Percentiles rank a stretch among this genome's conserved stretches.
phyloP scores from a whole-genome alignment of 148 eudicot genomes.

The Tetragonia tetragonoides region DNA sequence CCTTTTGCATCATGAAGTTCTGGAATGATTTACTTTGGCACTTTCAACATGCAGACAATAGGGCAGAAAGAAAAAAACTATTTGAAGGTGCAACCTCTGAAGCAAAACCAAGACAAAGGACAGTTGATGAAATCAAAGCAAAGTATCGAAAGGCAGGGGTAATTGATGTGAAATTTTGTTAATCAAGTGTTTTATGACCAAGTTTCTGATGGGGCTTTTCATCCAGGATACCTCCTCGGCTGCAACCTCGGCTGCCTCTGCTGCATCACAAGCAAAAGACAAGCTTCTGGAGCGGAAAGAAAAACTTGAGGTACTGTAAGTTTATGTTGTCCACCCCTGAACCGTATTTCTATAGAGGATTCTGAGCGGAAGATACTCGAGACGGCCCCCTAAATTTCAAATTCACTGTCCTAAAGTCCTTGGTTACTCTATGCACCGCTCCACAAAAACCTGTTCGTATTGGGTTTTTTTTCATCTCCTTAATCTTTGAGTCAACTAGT shows the following conservation, averaged over 20 bases:
- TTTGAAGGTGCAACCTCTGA: slow-evolving; percentile 73
- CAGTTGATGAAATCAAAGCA: slow-evolving; percentile 87
- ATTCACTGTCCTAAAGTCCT: too few species aligned
- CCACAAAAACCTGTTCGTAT: too few species aligned
- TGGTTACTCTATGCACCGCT: too few species aligned
- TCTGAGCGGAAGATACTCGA: neutral
- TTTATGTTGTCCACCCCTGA: neutral
- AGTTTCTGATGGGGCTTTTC: slow-evolving; percentile 25
- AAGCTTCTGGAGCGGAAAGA: slow-evolving; percentile 86
- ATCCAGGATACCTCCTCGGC: slow-evolving; percentile 66
- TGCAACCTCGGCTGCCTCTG: slow-evolving; percentile 49
- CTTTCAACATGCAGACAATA: slow-evolving; percentile 46
- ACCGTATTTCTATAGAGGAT: neutral
- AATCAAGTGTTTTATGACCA: neutral
- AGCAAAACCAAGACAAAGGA: slow-evolving; percentile 63
- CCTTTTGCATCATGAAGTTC: slow-evolving; percentile 9
- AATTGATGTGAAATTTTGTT: slow-evolving; percentile 12
- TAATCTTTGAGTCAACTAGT: neutral
- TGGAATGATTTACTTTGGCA: neutral
- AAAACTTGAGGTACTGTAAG: slow-evolving; percentile 74
- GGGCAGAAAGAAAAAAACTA: slow-evolving; percentile 59
- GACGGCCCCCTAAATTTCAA: too few species aligned
- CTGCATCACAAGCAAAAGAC: slow-evolving; percentile 79
- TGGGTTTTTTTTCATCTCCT: too few species aligned
- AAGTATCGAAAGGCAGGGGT: slow-evolving; percentile 74